Evolutionary conservation across 2,329 filamentous ascomycete genomes (phyloP).

Genomic region (Fusarium abutilonis): DNA sequence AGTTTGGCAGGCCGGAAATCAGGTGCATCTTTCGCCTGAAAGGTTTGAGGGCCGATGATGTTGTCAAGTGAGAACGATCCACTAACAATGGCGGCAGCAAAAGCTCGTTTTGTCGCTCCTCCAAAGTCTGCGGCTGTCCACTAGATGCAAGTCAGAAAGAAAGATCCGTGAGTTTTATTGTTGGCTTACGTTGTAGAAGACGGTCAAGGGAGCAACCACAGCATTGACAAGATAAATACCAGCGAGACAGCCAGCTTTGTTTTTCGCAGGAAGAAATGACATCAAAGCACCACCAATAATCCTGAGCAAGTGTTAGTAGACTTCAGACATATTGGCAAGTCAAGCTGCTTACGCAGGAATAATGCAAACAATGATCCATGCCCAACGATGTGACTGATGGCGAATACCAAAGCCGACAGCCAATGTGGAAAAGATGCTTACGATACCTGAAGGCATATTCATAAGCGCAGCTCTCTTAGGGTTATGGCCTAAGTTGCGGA

Average conservation of each 20-base stretch:
- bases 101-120: constrained; percentile 63
- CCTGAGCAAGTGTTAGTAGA: constrained; percentile 36
- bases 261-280: constrained; percentile 60
- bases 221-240: constrained; percentile 63
- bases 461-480: constrained; percentile 60
- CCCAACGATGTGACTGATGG: constrained; percentile 59
- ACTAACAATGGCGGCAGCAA: constrained; percentile 60
- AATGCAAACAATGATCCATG: constrained; percentile 60
- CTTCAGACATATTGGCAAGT: fast-evolving
- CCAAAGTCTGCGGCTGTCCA: constrained; percentile 63
- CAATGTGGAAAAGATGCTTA: constrained; percentile 63
- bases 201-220: constrained; percentile 56
- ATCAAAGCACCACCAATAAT: constrained; percentile 62
- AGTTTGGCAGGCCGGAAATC: constrained; percentile 64
- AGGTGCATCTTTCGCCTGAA: constrained; percentile 62
- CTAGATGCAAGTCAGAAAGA: constrained; percentile 27
- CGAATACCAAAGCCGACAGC: constrained; percentile 60
- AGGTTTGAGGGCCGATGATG: constrained; percentile 67
- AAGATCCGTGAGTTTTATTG: fast-evolving
- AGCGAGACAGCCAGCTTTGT: constrained; percentile 58
- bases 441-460: constrained; percentile 63
- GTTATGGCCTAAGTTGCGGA: constrained; percentile 58
- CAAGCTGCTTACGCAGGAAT: constrained; percentile 56
- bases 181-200: constrained; percentile 57
- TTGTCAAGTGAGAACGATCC: constrained; percentile 64